These are phyloP conservation scores for Penium margaritaceum DNA, from an alignment of 139 green algal genomes.

Conservation along the genomic window DNA sequence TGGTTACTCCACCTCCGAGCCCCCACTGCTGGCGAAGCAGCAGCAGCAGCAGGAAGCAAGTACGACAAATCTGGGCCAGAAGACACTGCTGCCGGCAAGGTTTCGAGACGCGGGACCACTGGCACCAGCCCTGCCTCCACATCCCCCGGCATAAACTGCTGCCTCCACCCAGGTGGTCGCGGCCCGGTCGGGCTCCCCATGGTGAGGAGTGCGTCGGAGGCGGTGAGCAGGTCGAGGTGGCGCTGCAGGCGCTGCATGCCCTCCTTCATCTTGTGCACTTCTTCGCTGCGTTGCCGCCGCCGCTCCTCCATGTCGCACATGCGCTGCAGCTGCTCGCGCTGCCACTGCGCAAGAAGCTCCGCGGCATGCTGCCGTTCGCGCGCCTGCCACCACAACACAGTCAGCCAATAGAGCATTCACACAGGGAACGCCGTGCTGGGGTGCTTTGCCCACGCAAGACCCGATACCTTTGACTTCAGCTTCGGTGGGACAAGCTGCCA, in stretches of 20 bases:
- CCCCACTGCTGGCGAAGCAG: not conserved
- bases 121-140: no score
- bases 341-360: conserved; percentile 15
- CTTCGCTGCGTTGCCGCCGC: conserved; percentile 15
- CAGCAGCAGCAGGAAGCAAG: not conserved
- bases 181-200: no score
- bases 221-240: conserved; percentile 11
- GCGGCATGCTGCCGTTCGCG: not conserved
- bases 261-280: conserved; percentile 8
- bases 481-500: no score
- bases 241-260: conserved; percentile 13
- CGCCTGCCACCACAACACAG: no score
- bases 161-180: no score
- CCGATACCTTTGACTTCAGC: no score
- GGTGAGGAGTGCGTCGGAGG: no score
- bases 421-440: no score
- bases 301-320: conserved; percentile 19
- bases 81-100: not conserved
- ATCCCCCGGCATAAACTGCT: no score
- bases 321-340: conserved; percentile 28
- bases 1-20: not conserved
- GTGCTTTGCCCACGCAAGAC: no score
- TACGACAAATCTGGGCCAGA: not conserved
- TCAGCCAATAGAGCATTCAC: no score
- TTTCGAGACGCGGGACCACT: no score